Base-by-base conservation (phyloP, 164 flowering plant genomes). In the Tetracentron sinense region DNA sequence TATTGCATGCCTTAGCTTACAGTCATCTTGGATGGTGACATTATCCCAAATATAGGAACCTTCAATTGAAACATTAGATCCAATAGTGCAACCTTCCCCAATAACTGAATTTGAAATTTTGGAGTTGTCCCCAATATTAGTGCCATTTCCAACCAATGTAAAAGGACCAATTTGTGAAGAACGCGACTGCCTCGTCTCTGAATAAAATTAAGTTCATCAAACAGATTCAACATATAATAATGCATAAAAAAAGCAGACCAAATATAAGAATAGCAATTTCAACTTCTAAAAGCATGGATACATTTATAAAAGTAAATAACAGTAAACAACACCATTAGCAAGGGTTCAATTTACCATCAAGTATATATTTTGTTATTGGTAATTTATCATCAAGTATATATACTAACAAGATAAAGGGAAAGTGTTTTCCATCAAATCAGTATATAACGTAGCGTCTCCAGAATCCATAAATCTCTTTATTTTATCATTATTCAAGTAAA, bases 41-140 rank as follows among this genome's bases (percentile, higher is more conserved):
- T 86, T 86, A 38, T 89, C 67, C 99, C 97, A 94, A 42, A 94
- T 76, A 63, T 94, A 91, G 64, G 91, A 91, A 61, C 95, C 93
- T 71, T 89, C 96, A 58, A 94, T 89, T 19, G 78, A 68, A 53
- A 87, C 96, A 83, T 89, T 85, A 42, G 89, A 82, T 54, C 99
- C 99, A 75, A 94, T 88, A 19, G 44, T 60, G 75, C 97, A 94
- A 15, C 83, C 86, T 68, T 83, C 79, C 31, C 99, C 97, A 76
- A 94, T 75, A 51, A 91, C 84, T 20, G 99, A 89, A 79, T 86
- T 82, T 56, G 83, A 78, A 60, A 94, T 79, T 56, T 56, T 81
- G 23, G 89, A 81, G 69, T 75, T 64, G 72, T 73, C 79, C 48
- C 97, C 96, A 66, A 94, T 77, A 54, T 25, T 75, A 35, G 90